Conservation (phyloP, 495 filamentous ascomycete genomes). For the Penicillium cosmopolitanum region DNA sequence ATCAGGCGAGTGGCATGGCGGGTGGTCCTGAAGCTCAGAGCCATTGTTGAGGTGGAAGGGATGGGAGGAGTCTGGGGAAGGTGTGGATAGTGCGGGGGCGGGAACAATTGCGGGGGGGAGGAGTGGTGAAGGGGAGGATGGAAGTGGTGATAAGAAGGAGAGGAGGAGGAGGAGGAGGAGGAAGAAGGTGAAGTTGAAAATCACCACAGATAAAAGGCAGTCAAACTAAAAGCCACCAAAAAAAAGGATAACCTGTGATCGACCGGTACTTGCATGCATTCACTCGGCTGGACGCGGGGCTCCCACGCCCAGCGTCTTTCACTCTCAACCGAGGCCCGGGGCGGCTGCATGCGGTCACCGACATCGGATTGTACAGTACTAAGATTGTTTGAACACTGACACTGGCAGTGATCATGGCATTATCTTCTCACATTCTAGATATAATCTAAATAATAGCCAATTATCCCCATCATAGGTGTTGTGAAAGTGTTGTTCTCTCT, state of each 20-base stretch:
- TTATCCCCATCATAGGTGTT: no score
- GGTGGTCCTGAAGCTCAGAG: constrained; percentile 42
- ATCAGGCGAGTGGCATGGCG: constrained; percentile 44
- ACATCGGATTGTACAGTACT: constrained; percentile 12
- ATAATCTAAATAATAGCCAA: no score
- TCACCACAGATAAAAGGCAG: no score
- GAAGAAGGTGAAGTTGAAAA: no score
- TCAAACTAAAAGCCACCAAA: no score
- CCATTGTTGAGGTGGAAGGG: constrained; percentile 27
- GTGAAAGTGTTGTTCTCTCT: no score
- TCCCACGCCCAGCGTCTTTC: neutral
- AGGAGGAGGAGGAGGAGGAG: constrained; percentile 14
- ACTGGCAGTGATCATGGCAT: no score
- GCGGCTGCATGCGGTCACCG: constrained; percentile 31
- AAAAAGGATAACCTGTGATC: no score
- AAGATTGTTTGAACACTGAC: no score
- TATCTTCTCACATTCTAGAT: no score
- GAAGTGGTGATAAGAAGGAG: neutral
- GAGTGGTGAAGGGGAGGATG: constrained; percentile 16
- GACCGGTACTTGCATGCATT: constrained; percentile 11
- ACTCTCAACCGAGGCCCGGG: constrained; percentile 34
- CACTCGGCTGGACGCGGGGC: constrained; percentile 43
- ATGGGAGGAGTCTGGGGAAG: constrained; percentile 27
- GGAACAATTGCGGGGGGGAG: constrained; percentile 22
- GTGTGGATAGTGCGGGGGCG: constrained; percentile 21